phyloP scores from a whole-genome alignment of 2,329 filamentous ascomycete species.

The Microascus cirrosus region DNA sequence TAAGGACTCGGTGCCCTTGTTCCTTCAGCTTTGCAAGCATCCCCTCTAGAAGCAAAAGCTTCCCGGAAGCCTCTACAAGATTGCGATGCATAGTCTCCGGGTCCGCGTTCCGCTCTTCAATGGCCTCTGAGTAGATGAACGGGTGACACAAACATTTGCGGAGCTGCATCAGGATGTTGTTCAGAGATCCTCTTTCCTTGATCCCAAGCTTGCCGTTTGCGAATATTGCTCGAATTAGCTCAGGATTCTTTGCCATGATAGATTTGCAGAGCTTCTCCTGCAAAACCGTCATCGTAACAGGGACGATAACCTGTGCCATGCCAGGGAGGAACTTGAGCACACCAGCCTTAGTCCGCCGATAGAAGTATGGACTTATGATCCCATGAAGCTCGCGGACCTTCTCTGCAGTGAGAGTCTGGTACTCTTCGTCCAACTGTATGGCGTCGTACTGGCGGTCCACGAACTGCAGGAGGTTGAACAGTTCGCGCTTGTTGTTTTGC shows the following conservation, averaged over 20 bases:
- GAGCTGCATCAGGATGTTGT: slow-evolving; percentile 92
- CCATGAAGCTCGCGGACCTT: slow-evolving; percentile 74
- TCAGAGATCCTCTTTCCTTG: slow-evolving; percentile 68
- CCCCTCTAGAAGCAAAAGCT: slow-evolving; percentile 71
- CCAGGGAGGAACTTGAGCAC: slow-evolving; percentile 87
- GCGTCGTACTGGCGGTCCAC: slow-evolving; percentile 65
- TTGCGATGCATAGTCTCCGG: slow-evolving; percentile 59
- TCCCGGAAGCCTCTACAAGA: slow-evolving; percentile 82
- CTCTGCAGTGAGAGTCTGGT: slow-evolving; percentile 66
- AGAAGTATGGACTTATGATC: slow-evolving; percentile 63
- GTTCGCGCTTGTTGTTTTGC: slow-evolving; percentile 88
- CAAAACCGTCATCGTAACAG: slow-evolving; percentile 86
- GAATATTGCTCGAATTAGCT: slow-evolving; percentile 82
- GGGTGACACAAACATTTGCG: slow-evolving; percentile 93
- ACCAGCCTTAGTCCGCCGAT: slow-evolving; percentile 74
- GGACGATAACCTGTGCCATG: slow-evolving; percentile 89
- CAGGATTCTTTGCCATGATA: slow-evolving; percentile 81
- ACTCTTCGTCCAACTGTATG: slow-evolving; percentile 61
- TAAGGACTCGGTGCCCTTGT: slow-evolving; percentile 78
- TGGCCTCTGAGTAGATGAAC: slow-evolving; percentile 82
- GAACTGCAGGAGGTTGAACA: slow-evolving; percentile 96
- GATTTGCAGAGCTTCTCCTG: slow-evolving; percentile 93
- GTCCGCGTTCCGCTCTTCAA: slow-evolving; percentile 69
- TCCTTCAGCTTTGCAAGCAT: slow-evolving; percentile 82
- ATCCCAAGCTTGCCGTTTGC: slow-evolving; percentile 54